Percentiles rank a stretch among this genome's conserved stretches.
phyloP scores from a whole-genome alignment of 192 early-diverging fungal species.

The Linnemannia schmuckeri region DNA sequence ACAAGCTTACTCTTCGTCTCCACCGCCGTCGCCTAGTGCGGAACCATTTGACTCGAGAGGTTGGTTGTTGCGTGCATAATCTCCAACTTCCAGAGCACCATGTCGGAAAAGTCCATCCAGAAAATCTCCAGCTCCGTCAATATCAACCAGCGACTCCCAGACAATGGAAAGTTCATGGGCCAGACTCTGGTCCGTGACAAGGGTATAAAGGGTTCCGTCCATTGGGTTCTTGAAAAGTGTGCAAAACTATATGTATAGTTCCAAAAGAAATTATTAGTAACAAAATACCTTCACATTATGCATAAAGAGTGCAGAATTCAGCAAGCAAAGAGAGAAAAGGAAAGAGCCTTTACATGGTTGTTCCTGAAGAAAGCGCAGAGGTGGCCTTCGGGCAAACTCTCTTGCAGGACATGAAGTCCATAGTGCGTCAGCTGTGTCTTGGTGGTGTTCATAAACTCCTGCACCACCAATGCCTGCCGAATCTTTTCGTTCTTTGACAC shows the following conservation, averaged over 20 bases:
- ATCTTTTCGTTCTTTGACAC: slow-evolving; percentile 29
- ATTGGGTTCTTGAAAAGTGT: slow-evolving; percentile 74
- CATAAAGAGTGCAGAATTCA: neutral
- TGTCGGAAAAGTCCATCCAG: slow-evolving; percentile 68
- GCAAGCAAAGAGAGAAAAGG: neutral
- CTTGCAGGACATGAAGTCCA: slow-evolving; percentile 79
- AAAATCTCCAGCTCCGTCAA: slow-evolving; percentile 72
- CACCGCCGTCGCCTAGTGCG: slow-evolving; percentile 40
- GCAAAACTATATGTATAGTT: slow-evolving; percentile 67
- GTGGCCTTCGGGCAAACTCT: slow-evolving; percentile 65
- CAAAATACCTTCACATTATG: neutral
- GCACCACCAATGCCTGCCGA: slow-evolving; percentile 64
- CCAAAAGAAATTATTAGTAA: neutral
- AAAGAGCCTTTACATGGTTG: slow-evolving; percentile 76
- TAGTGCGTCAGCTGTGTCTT: slow-evolving; percentile 88
- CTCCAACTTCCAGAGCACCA: slow-evolving; percentile 44
- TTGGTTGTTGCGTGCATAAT: slow-evolving; percentile 58
- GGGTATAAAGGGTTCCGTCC: slow-evolving; percentile 66
- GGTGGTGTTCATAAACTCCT: slow-evolving; percentile 80
- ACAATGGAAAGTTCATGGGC: slow-evolving; percentile 74
- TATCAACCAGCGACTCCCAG: slow-evolving; percentile 80
- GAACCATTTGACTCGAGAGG: slow-evolving; percentile 32
- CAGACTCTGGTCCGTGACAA: slow-evolving; percentile 80
- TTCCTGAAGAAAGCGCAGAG: slow-evolving; percentile 92
- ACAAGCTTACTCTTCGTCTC: slow-evolving; percentile 59